These are phyloP conservation scores for Sorghum bicolor DNA, from an alignment of 176 grass and related monocot genomes.

Conservation along the genomic window Sorghum_bicolor_NCBIv3 NC_012875.2:49089501-49090000, in stretches of 20 bases:
- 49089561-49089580: no score
- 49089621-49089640: neutral
- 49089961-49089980: conserved; percentile 69
- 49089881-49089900: conserved; percentile 87
- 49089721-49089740: neutral
- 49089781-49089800: neutral
- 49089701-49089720: neutral
- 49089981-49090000: conserved; percentile 95
- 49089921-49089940: conserved; percentile 85
- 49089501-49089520: no score
- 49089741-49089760: neutral
- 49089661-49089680: neutral
- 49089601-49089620: neutral
- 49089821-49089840: neutral
- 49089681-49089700: neutral
- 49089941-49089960: conserved; percentile 82
- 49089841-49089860: neutral
- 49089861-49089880: conserved; percentile 67
- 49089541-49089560: neutral
- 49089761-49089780: neutral
- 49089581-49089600: no score
- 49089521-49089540: neutral
- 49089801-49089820: neutral
- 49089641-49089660: neutral
- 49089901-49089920: conserved; percentile 97